These are phyloP conservation scores for Wickerhamia fluorescens DNA, from an alignment of 805 yeast species.

Conservation along the genomic window DNA sequence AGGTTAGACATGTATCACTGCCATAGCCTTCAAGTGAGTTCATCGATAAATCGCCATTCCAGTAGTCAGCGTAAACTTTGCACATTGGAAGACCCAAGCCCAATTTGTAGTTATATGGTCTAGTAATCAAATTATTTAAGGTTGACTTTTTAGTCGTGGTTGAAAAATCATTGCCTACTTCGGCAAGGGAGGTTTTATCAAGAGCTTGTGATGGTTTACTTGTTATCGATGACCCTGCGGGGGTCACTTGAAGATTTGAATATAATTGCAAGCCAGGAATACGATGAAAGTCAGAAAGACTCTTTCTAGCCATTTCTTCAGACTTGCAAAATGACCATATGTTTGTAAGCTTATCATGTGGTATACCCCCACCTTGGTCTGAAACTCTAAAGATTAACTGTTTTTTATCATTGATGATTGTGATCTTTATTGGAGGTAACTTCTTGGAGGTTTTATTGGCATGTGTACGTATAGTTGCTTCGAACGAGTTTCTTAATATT, in stretches of 20 bases:
- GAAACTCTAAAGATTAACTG: constrained; percentile 71
- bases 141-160: constrained; percentile 41
- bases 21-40: constrained; percentile 88
- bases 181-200: constrained; percentile 37
- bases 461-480: constrained; percentile 60
- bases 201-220: constrained; percentile 11
- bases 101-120: constrained; percentile 68
- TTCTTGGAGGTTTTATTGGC: constrained; percentile 19
- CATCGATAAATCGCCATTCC: constrained; percentile 88
- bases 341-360: constrained; percentile 47
- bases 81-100: constrained; percentile 93
- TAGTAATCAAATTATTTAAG: constrained; percentile 53
- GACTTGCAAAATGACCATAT: constrained; percentile 86
- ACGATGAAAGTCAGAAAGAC: constrained; percentile 60
- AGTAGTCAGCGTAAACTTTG: constrained; percentile 87
- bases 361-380: constrained; percentile 88
- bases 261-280: constrained; percentile 55
- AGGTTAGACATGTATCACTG: constrained; percentile 73
- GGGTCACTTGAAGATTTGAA: constrained; percentile 34
- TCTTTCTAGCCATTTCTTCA: constrained; percentile 49
- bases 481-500: constrained; percentile 75
- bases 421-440: constrained; percentile 72
- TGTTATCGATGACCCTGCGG: constrained; percentile 33
- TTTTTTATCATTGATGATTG: constrained; percentile 59
- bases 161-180: constrained; percentile 11